Evolutionary conservation across 176 grass and related monocot genomes (phyloP), one percentile per base, ranked within the genome.

Genomic region (Zea luxurians): DNA sequence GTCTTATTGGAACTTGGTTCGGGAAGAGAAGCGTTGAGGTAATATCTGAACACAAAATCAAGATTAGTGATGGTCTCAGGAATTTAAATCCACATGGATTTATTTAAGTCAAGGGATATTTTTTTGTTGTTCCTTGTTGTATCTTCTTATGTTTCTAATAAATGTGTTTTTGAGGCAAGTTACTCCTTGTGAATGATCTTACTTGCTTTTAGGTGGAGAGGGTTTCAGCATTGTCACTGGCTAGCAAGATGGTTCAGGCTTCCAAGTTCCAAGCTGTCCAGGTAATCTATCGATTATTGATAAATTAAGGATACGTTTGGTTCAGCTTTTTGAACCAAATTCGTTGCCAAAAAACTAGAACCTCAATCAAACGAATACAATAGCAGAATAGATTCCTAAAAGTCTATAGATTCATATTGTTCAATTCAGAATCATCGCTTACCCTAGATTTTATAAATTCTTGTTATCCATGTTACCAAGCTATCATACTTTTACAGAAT

Each of bases 1-100:
- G 80, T 73, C 75, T 99, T 74, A 93, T 95, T 88, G 96, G 96
- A 64, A 99, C 90, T 66, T 99, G 96, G 96, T 87, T 95, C 85
- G 96, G 96, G 21, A 91, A 78, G 59, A 92, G 89, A 64, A 92
- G 92, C 62, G 20, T 95, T 61, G 85, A 95, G 92, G 96, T 99
- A 90, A 87, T 81, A 83, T 67, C n/a, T 52, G 18, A 17, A 12
- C 10, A 34, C 73, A 81, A 20, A 70, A 71, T 69, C 37, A 76
- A 66, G 1, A 48, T 36, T 35, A 42, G 8, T 62, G 64, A 70
- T 55, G n/a, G 42, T 47, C 46, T 80, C 16, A 79, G 45, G 6
- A 89, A 86, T 76, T 68, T 4, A 63, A 37, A 86, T 36, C 37
- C 12, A 61, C 34, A 80, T 12, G 34, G 2, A 71, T 55, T 64